Evolutionary conservation across 257 asterid species (phyloP).

Genomic region (Solanum gandarillasii): DNA sequence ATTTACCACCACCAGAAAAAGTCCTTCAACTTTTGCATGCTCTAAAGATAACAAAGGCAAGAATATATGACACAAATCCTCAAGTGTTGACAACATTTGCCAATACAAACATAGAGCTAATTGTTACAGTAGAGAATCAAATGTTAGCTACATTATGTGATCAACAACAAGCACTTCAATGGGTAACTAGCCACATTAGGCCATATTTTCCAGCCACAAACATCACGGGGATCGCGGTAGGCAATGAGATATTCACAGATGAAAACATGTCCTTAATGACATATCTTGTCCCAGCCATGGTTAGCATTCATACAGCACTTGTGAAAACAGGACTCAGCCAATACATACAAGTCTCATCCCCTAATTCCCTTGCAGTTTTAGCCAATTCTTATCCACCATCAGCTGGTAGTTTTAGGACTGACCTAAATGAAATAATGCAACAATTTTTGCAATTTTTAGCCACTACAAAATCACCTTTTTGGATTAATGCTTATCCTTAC

Average conservation of each 20-base stretch:
- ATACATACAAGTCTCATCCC: constrained; percentile 59
- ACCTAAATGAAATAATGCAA: constrained; percentile 40
- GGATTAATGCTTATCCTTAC: constrained; percentile 91
- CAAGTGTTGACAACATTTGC: constrained; percentile 55
- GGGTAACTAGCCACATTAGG: constrained; percentile 51
- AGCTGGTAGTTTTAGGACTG: constrained; percentile 49
- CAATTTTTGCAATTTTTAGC: constrained; percentile 49
- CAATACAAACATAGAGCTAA: constrained; percentile 47
- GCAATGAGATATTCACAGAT: constrained; percentile 72
- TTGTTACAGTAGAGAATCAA: constrained; percentile 68
- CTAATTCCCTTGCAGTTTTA: constrained; percentile 57
- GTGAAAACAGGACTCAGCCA: constrained; percentile 35
- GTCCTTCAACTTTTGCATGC: constrained; percentile 58
- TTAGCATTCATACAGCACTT: constrained; percentile 57
- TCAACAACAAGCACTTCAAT: constrained; percentile 49
- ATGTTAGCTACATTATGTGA: constrained; percentile 38
- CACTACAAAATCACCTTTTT: constrained; percentile 56
- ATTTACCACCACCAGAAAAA: constrained; percentile 57
- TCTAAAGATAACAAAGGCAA: constrained; percentile 44
- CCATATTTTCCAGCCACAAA: constrained; percentile 64
- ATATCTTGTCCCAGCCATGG: constrained; percentile 69
- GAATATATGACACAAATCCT: constrained; percentile 85
- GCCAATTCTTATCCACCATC: constrained; percentile 78
- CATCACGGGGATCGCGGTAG: constrained; percentile 80
- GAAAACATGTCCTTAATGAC: constrained; percentile 38